Evolutionary conservation across 441 rosid species (phyloP).

Genomic region (Aleurites moluccanus): DNA sequence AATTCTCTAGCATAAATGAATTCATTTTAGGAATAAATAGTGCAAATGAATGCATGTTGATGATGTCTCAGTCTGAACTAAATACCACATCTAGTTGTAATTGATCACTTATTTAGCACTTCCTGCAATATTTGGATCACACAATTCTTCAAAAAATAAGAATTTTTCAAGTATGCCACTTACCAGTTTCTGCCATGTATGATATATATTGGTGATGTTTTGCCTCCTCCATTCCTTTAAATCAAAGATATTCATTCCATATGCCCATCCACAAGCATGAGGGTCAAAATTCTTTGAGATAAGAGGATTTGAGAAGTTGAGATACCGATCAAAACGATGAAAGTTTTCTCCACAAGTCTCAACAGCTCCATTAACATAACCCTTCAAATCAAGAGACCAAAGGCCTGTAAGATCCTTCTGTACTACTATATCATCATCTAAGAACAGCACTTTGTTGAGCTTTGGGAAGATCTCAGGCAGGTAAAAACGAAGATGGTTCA

Average conservation of each 20-base stretch:
- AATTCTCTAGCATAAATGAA: background rate
- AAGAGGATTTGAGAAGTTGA: conserved; percentile 84
- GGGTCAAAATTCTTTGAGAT: conserved; percentile 65
- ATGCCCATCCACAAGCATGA: conserved; percentile 85
- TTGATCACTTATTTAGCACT: background rate
- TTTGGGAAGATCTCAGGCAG: conserved; percentile 94
- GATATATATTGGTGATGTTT: conserved; percentile 65
- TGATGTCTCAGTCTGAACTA: background rate
- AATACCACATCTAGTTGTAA: background rate
- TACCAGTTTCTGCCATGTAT: conserved; percentile 94
- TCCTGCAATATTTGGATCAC: background rate
- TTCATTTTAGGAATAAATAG: background rate
- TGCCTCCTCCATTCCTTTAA: conserved; percentile 65
- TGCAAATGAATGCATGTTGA: background rate
- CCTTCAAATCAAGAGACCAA: conserved; percentile 89
- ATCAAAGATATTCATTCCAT: conserved; percentile 78
- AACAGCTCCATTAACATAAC: conserved; percentile 94
- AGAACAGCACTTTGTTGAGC: conserved; percentile 82
- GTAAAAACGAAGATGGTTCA: conserved; percentile 96
- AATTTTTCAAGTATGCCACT: conserved; percentile 25
- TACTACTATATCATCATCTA: conserved; percentile 95
- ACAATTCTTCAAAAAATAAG: background rate
- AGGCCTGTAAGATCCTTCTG: conserved; percentile 83
- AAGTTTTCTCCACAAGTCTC: conserved; percentile 97
- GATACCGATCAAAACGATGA: conserved; percentile 94